These are phyloP conservation scores for Penicillium cinerascens DNA, from an alignment of 495 filamentous ascomycete genomes.

Conservation along the genomic window DNA sequence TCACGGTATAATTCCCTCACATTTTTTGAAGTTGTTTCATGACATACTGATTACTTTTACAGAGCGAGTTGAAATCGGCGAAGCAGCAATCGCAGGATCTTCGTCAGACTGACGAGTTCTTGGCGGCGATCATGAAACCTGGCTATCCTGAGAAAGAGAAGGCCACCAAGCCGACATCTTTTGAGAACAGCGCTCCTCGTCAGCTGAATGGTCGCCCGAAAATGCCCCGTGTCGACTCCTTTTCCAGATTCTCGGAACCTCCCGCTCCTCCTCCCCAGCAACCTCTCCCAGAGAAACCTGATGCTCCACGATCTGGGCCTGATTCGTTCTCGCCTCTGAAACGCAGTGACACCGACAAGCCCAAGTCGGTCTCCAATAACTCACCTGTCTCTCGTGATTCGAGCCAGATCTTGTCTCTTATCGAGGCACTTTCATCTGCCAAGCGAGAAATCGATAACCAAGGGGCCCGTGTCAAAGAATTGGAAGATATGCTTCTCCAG, in stretches of 20 bases:
- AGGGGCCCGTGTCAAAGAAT: conserved; percentile 68
- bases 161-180: conserved; percentile 31
- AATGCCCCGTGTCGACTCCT: conserved; percentile 56
- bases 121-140: conserved; percentile 69
- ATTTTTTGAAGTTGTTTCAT: neutral
- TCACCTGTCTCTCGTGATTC: conserved; percentile 65
- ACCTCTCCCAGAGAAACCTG: conserved; percentile 85
- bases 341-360: conserved; percentile 70
- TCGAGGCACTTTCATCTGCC: conserved; percentile 74
- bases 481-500: conserved; percentile 73
- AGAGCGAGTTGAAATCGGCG: conserved; percentile 87
- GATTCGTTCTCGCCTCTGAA: conserved; percentile 58
- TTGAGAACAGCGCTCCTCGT: conserved; percentile 35
- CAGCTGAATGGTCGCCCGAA: conserved; percentile 45
- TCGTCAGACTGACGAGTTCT: conserved; percentile 72
- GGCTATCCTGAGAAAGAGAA: conserved; percentile 64
- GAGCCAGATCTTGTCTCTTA: conserved; percentile 72
- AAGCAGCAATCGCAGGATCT: conserved; percentile 84
- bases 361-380: conserved; percentile 51
- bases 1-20: conserved; percentile 64
- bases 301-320: conserved; percentile 48
- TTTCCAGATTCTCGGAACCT: conserved; percentile 76
- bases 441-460: conserved; percentile 80
- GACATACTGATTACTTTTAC: neutral
- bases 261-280: conserved; percentile 90